Evolutionary conservation across 2,329 filamentous ascomycete species (phyloP).

Genomic region (Colletotrichum tropicale): DNA sequence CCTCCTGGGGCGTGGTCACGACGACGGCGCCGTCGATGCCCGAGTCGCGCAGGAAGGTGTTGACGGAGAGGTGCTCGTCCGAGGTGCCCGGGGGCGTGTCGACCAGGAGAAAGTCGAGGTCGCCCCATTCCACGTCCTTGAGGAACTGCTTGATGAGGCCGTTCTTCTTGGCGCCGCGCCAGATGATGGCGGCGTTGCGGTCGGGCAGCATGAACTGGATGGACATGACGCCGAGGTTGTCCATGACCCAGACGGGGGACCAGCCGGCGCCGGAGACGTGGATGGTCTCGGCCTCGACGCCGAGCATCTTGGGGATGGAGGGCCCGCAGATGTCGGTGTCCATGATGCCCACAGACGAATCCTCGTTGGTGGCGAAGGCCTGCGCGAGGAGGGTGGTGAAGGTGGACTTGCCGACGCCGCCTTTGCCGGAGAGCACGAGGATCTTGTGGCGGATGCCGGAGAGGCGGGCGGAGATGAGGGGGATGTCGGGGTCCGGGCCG

Average conservation of each 20-base stretch:
- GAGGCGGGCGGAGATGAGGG: conserved; percentile 83
- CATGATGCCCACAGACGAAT: conserved; percentile 88
- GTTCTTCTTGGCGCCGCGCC: conserved; percentile 98
- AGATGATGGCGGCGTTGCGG: conserved; percentile 93
- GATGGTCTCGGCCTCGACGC: conserved; percentile 90
- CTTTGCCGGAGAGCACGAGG: conserved; percentile 90
- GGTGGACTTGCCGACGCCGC: conserved; percentile 95
- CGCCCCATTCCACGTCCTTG: conserved; percentile 97
- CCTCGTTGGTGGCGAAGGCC: conserved; percentile 82
- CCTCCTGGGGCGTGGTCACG: conserved; percentile 94
- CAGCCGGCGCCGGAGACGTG: conserved; percentile 88
- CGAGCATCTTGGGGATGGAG: conserved; percentile 98
- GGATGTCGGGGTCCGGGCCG: conserved; percentile 93
- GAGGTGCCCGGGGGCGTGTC: conserved; percentile 96
- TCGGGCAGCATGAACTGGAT: conserved; percentile 98
- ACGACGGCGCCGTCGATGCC: conserved; percentile 93
- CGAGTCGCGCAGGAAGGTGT: conserved; percentile 86
- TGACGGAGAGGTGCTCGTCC: conserved; percentile 95
- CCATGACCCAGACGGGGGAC: conserved; percentile 94
- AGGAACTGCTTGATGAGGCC: conserved; percentile 97
- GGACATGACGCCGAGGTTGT: conserved; percentile 95
- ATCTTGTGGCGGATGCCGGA: conserved; percentile 88
- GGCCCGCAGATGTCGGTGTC: conserved; percentile 98
- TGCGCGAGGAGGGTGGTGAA: conserved; percentile 89
- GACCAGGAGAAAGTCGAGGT: conserved; percentile 89